Evolutionary conservation across 441 rosid species (phyloP), one percentile per base, ranked within the genome.

Genomic region (Corymbia calophylla): DNA sequence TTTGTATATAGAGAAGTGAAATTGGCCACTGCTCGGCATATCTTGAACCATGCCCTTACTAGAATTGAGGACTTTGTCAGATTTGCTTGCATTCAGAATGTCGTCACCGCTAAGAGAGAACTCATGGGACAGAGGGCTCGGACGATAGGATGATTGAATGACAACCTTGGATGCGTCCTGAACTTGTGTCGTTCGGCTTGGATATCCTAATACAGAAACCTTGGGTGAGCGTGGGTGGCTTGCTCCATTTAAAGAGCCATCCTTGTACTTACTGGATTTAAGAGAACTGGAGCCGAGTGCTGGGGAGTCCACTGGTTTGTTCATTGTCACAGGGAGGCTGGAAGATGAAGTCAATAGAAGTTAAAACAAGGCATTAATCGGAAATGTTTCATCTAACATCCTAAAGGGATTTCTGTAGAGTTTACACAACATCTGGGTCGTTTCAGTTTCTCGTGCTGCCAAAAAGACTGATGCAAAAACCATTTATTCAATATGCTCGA

Each of bases 1-100:
- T 92, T 95, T 98, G 93, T 95, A 98, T 84, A 98, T 97, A 7
- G 99, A 98, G 93, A 98, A 97, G 92, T 97, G 99, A 93, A 97
- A 97, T 51, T 93, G 94, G 91, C 90, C 90, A 53, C 91, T 68
- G 19, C 87, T 91, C 44, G 87, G 88, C 62, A 62, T 53, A 87
- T 86, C 92, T 88, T 91, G 86, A 88, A 54, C 87, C 27, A 89
- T 89, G 87, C 93, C 91, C 77, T 89, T 92, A 55, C 88, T 87
- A 53, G 86, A 17, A 31, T 88, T 87, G 56, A 88, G 93, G 48
- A 84, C 49, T 88, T 90, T 94, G 88, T 91, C 90, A 92, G 85
- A 64, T 89, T 89, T 88, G 35, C 14, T 77, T 53, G 60, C 73
- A 89, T 68, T 90, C 54, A 88, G 64, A 35, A 92, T 87, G 87